Evolutionary conservation across 2,329 filamentous ascomycete species (phyloP), one percentile per base, ranked within the genome.

Genomic region (Scopulariopsis brevicaulis): DNA sequence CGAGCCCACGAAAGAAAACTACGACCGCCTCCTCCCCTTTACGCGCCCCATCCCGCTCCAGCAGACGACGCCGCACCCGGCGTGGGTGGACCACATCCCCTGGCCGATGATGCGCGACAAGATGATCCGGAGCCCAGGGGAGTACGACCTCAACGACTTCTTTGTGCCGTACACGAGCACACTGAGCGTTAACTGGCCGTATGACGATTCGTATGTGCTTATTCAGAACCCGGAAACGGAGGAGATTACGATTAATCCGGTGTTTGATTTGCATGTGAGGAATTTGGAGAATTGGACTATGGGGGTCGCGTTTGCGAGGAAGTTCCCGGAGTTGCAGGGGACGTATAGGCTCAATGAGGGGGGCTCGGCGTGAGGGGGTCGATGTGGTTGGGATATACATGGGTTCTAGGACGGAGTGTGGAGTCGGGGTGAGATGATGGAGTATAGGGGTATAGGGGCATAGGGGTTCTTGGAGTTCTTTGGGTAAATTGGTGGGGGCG

Each of bases 71-170:
- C 72, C 83, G 0, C 91, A 96, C 69, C 86, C 90, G 1, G 81
- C 82, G 1, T 96, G 91, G 91, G 78, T 91, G 35, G 90, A 96
- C 67, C 83, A 93, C 66, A 63, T 96, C 3, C 88, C 89, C 0
- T 96, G 89, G 75, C 89, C 90, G 0, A 74, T 73, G 24, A 87
- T 94, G 80, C 85, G 90, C 32, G 86, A 91, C 60, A 76, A 75
- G 24, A 73, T 91, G 48, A 75, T 85, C 25, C 69, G 74, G 25
- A 69, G 76, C 0, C 79, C 82, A 56, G 70, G 72, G 79, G 50
- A 52, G 22, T 85, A 85, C 58, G 75, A 81, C 0, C 93, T 95
- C 65, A 86, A 92, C 59, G 82, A 87, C 63, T 95, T 92, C 75
- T 94, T 93, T 68, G 81, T 93, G 20, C 87, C 89, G 0, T 96